Base-by-base conservation (phyloP, 1,284 basidiomycete species). In the Agroathelia rolfsii region DNA sequence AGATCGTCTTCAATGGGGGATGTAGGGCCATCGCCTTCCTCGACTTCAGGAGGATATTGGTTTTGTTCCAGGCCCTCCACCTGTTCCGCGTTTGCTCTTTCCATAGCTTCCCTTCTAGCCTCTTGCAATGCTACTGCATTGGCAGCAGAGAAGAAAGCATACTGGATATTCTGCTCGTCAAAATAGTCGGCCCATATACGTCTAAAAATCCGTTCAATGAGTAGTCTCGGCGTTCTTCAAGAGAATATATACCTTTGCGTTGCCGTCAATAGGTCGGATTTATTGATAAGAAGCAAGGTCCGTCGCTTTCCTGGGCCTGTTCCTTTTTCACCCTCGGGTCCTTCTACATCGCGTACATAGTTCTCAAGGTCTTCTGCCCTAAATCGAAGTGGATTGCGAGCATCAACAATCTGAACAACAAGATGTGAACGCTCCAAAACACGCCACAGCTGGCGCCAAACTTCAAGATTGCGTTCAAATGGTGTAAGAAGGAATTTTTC, bases 401-500 rank as follows among this genome's bases (percentile, higher is more conserved):
- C 93, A 51, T 96, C 92, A 29, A 96, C 89, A 39, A 96, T 96
- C 58, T 96, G 92, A 0, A 96, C 88, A 24, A 96, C 62, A 8
- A 97, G 71, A 48, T 95, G 89, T 4, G 90, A 94, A 26, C 93
- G 76, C 58, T 97, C 92, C 12, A 95, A 56, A 1, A 96, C 93
- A 40, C 92, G 72, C 92, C 92, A 96, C 3, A 96, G 69, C 50
- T 97, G 92, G 30, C 93, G 68, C 93, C 93, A 96, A 8, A 96
- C 88, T 64, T 95, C 90, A 15, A 96, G 63, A 52, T 96, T 96
- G 33, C 93, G 82, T 53, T 97, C 92, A 48, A 95, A 96, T 0
- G 92, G 93, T 0, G 92, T 96, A 6, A 96, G 61, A 7, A 96
- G 69, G 21, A 96, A 74, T 23, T 74, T 70, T 41, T 85, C 77